Evolutionary conservation across 495 filamentous ascomycete genomes (phyloP), one percentile per base, ranked within the genome.

Genomic region (Rhypophila decipiens): DNA sequence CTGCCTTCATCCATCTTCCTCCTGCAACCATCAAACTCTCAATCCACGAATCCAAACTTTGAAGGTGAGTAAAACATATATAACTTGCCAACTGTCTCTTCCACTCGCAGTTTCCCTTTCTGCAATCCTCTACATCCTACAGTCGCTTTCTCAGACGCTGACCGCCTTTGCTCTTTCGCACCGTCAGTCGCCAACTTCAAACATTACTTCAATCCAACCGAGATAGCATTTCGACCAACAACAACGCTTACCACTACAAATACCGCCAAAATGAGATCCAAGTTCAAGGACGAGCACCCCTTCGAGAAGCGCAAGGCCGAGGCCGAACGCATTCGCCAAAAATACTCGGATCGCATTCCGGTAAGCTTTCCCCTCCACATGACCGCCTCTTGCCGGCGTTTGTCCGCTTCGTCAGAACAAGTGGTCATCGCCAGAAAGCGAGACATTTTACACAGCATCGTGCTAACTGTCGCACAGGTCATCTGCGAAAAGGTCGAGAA

Each of bases 401-500:
- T 47, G 44, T 24, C 42, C 35, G 47, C 53, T 54, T 34, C 51
- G 51, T 39, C 52, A 41, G 27, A 22, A 42, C 27, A 35, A 42
- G 39, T 18, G 40, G 33, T 18, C n/a, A n/a, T n/a, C n/a, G n/a
- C n/a, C n/a, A n/a, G n/a, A n/a, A n/a, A n/a, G n/a, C n/a, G n/a
- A 12, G 10, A 23, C 21, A 22, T 12, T 15, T 19, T 15, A n/a
- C 31, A 34, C 24, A 21, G n/a, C 18, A 23, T 42, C 34, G 21
- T 24, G 17, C 15, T 31, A 15, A 20, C 37, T 34, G 39, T 35
- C 10, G 29, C 18, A 42, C 60, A 96, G 90, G 91, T 96, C 41
- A 99, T 99, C 70, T 99, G 93, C 76, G 93, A 97, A 69, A 99
- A 99, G 70, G 93, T 96, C 56, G 93, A 99, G 73, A 97, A 96